phyloP scores from a whole-genome alignment of 192 early-diverging fungal genomes.

The Rhizophagus prolifer region DNA sequence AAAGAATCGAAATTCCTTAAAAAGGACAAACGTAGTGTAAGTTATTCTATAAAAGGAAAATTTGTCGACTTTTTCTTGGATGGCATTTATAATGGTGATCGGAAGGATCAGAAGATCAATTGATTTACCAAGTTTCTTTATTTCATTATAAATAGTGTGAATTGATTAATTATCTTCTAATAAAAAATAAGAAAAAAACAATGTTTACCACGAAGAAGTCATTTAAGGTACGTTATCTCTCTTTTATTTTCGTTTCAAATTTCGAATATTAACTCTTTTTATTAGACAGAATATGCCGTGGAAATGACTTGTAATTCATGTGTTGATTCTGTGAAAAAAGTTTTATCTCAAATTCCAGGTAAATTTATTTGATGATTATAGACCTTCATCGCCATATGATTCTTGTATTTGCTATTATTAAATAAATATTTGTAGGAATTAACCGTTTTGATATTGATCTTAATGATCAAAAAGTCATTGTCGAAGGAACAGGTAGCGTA shows the following conservation, averaged over 20 bases:
- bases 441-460: constrained; percentile 66
- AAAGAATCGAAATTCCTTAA: too few relatives aligned
- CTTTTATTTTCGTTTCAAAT: background rate
- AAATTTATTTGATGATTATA: constrained; percentile 3
- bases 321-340: constrained; percentile 62
- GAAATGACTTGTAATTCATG: constrained; percentile 85
- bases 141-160: too few relatives aligned
- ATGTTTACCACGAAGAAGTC: background rate
- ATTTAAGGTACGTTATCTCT: background rate
- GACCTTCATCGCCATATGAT: too few relatives aligned
- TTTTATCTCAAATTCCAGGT: constrained; percentile 50
- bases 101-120: too few relatives aligned
- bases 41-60: too few relatives aligned
- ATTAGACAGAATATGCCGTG: constrained; percentile 77
- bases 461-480: constrained; percentile 67
- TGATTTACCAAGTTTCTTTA: too few relatives aligned
- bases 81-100: too few relatives aligned
- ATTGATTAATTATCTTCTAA: background rate
- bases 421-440: constrained; percentile 47
- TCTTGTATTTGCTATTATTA: background rate
- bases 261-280: background rate
- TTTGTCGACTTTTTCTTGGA: too few relatives aligned
- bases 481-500: constrained; percentile 64
- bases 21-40: too few relatives aligned
- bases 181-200: background rate